Evolutionary conservation across 1,284 basidiomycete genomes (phyloP).

Genomic region (Xerocomus cyaneibrunnescens): DNA sequence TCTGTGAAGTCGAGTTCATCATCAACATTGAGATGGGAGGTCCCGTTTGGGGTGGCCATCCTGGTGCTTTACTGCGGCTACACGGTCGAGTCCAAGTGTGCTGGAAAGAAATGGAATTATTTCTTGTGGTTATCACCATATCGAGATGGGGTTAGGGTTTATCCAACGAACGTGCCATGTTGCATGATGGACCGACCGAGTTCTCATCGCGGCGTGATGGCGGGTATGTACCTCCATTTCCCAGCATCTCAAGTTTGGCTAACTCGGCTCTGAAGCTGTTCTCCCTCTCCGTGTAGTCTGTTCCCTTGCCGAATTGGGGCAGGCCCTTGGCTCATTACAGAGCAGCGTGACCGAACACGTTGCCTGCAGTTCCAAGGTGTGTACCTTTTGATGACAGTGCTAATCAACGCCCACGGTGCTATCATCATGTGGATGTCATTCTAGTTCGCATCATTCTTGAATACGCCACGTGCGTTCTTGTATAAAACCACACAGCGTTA

Average conservation of each 20-base stretch:
- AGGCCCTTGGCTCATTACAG: background rate
- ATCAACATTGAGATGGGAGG: constrained; percentile 41
- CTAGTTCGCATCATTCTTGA: constrained; percentile 1
- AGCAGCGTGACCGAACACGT: background rate
- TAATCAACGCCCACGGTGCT: constrained; percentile 4
- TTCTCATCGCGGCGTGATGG: background rate
- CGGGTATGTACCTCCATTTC: background rate
- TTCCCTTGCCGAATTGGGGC: too few species aligned
- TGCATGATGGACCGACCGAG: too few species aligned
- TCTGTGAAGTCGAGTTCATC: constrained; percentile 91
- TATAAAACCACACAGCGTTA: constrained; percentile 25
- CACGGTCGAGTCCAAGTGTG: background rate
- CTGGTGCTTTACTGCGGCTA: background rate
- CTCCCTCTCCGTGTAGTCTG: too few species aligned
- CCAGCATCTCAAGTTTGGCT: constrained; percentile 2
- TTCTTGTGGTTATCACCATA: background rate
- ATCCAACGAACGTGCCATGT: constrained; percentile 6
- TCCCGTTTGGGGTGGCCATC: constrained; percentile 34
- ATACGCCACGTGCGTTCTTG: constrained; percentile 25
- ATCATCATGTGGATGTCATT: background rate
- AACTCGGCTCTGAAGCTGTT: constrained; percentile 5
- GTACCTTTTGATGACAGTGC: constrained; percentile 6
- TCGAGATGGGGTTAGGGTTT: constrained; percentile 9
- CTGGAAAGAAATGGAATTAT: background rate
- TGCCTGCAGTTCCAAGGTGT: background rate